A percentile compares a stretch with the other conserved stretches of the same genome.
Conservation (phyloP, 495 filamentous ascomycete genomes). For the Trichoderma erinaceum region DNA sequence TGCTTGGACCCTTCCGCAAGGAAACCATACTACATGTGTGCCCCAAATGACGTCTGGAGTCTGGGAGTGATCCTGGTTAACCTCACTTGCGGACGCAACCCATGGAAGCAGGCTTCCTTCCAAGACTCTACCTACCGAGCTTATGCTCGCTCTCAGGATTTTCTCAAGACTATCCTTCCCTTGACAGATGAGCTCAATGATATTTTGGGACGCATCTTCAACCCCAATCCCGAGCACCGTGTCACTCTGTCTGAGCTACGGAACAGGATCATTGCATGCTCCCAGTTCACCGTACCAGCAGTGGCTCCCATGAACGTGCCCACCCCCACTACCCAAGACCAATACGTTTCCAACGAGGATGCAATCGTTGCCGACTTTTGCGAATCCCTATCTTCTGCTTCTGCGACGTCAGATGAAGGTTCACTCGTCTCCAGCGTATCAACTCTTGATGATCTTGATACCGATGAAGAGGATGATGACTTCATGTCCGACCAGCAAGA, state of each 20-base stretch:
- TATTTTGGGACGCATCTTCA: slow-evolving; percentile 86
- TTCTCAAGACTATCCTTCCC: slow-evolving; percentile 88
- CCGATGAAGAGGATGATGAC: slow-evolving; percentile 27
- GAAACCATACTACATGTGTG: slow-evolving; percentile 80
- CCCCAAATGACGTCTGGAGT: slow-evolving; percentile 96
- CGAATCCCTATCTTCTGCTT: slow-evolving; percentile 35
- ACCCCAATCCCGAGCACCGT: slow-evolving; percentile 75
- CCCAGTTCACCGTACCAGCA: slow-evolving; percentile 57
- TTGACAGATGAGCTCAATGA: slow-evolving; percentile 83
- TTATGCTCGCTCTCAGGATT: slow-evolving; percentile 76
- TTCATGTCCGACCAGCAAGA: slow-evolving; percentile 30
- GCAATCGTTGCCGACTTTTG: slow-evolving; percentile 31
- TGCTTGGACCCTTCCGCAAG: slow-evolving; percentile 82
- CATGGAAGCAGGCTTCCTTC: slow-evolving; percentile 90
- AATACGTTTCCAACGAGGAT: slow-evolving; percentile 42
- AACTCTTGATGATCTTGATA: slow-evolving; percentile 40
- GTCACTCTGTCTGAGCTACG: slow-evolving; percentile 81
- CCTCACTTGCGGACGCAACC: slow-evolving; percentile 94
- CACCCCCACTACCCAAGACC: slow-evolving; percentile 34
- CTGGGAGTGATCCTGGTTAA: slow-evolving; percentile 97
- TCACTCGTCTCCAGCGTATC: slow-evolving; percentile 41
- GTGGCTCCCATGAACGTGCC: slow-evolving; percentile 21
- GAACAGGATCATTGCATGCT: slow-evolving; percentile 68
- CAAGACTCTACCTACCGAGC: slow-evolving; percentile 96
- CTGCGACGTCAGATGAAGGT: slow-evolving; percentile 40